phyloP scores from a whole-genome alignment of 805 yeast species.

The Wickerhamiella brachini region DNA sequence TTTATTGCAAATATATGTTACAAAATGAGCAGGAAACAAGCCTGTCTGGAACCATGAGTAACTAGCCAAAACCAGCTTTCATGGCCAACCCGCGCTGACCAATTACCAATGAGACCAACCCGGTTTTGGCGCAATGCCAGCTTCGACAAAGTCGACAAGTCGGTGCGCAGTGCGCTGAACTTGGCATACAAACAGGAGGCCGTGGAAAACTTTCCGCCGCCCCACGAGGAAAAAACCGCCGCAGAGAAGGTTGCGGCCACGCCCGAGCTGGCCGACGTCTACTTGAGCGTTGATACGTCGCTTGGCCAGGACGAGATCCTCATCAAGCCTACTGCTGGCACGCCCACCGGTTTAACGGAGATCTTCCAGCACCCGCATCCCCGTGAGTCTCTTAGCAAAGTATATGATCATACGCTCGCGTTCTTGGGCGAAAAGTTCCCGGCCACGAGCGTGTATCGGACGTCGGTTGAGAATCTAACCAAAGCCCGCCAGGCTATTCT shows the following conservation, averaged over 20 bases:
- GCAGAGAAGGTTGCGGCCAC: constrained; percentile 17
- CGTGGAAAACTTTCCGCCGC: constrained; percentile 9
- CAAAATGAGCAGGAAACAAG: too few relatives aligned
- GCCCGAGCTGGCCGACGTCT: constrained; percentile 19
- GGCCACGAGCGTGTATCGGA: constrained; percentile 56
- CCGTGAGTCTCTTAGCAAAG: constrained; percentile 56
- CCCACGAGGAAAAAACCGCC: constrained; percentile 7
- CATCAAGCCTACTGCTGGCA: constrained; percentile 44
- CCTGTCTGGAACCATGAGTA: too few relatives aligned
- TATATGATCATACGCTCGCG: constrained; percentile 56
- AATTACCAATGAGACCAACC: constrained; percentile 15
- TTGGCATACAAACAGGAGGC: constrained; percentile 13
- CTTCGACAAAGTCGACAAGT: constrained; percentile 14
- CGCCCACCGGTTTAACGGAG: constrained; percentile 76
- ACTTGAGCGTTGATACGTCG: constrained; percentile 14
- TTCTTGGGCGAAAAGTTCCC: constrained; percentile 52
- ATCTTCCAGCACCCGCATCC: constrained; percentile 71
- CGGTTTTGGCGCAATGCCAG: constrained; percentile 11
- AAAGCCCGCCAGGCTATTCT: constrained; percentile 55
- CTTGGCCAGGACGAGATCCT: constrained; percentile 25
- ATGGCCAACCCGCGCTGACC: too few relatives aligned
- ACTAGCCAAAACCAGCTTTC: too few relatives aligned
- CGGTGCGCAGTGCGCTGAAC: constrained; percentile 12
- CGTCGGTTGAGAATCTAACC: constrained; percentile 59
- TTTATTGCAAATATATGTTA: too few relatives aligned